Conservation (phyloP, 331 rosid genomes). For the Rosa hybrid region DNA sequence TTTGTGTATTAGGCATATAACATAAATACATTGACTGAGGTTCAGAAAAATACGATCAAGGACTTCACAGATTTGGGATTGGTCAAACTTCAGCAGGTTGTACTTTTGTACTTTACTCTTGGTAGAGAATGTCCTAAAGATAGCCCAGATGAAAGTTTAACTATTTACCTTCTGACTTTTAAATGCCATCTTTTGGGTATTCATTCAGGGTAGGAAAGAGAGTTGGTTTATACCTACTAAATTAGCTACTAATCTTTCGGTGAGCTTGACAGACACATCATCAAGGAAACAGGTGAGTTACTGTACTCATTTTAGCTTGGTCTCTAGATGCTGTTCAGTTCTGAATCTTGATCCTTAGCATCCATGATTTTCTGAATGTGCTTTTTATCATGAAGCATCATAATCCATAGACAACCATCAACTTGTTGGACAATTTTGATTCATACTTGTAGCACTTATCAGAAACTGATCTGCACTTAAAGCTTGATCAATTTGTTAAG, state of each 20-base stretch:
- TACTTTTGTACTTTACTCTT: constrained; percentile 29
- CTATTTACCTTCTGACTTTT: constrained; percentile 16
- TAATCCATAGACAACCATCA: not conserved
- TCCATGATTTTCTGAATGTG: not conserved
- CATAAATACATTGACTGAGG: constrained; percentile 63
- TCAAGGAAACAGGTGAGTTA: constrained; percentile 64
- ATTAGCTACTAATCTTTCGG: constrained; percentile 89
- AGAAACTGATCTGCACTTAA: constrained; percentile 4
- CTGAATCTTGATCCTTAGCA: constrained; percentile 4
- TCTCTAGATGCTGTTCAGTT: not conserved
- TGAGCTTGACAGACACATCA: constrained; percentile 82
- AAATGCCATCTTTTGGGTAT: not conserved
- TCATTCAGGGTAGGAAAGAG: constrained; percentile 80
- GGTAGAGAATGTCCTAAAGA: constrained; percentile 17
- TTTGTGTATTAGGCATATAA: constrained; percentile 66
- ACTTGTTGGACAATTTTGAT: not conserved
- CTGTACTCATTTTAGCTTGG: not conserved
- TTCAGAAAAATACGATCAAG: constrained; percentile 67
- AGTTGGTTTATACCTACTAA: constrained; percentile 94
- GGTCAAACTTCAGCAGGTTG: constrained; percentile 94
- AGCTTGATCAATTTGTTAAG: not conserved
- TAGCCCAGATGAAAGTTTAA: constrained; percentile 23
- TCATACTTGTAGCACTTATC: not conserved
- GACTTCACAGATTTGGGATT: constrained; percentile 92
- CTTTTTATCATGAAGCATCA: not conserved